Percentiles rank a stretch among this genome's conserved stretches.
Evolutionary conservation across 2,329 filamentous ascomycete genomes (phyloP).

Genomic region (Podosphaera aphanis): DNA sequence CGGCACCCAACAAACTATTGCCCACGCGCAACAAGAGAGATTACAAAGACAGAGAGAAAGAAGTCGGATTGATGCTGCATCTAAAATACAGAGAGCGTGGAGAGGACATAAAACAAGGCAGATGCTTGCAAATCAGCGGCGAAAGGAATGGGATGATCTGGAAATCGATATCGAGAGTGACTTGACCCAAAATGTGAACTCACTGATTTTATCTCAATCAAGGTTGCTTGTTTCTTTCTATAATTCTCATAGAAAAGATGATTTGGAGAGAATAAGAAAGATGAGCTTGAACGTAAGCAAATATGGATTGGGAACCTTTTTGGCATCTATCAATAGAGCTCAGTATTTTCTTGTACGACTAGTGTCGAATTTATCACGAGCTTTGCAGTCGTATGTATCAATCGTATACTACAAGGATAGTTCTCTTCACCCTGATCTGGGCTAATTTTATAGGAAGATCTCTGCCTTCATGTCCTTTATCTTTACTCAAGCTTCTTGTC

Average conservation of each 20-base stretch:
- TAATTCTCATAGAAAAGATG: constrained; percentile 21
- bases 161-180: not conserved
- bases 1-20: constrained; percentile 53
- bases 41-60: constrained; percentile 59
- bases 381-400: constrained; percentile 11
- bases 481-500: constrained; percentile 10
- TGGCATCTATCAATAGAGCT: constrained; percentile 6
- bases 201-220: constrained; percentile 7
- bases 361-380: constrained; percentile 9
- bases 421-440: not conserved
- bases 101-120: constrained; percentile 47
- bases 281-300: constrained; percentile 17
- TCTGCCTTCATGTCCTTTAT: constrained; percentile 4
- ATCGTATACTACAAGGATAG: not conserved
- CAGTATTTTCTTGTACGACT: constrained; percentile 9
- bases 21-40: constrained; percentile 70
- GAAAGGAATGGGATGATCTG: constrained; percentile 36
- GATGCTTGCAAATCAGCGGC: constrained; percentile 30
- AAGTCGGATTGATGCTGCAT: constrained; percentile 49
- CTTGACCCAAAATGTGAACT: not conserved
- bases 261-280: constrained; percentile 23
- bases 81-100: constrained; percentile 59
- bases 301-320: constrained; percentile 18
- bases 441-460: constrained; percentile 7
- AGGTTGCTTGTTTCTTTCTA: constrained; percentile 26